Evolutionary conservation across 768 basidiomycete species (phyloP).

Genomic region (Lentinula raphanica): DNA sequence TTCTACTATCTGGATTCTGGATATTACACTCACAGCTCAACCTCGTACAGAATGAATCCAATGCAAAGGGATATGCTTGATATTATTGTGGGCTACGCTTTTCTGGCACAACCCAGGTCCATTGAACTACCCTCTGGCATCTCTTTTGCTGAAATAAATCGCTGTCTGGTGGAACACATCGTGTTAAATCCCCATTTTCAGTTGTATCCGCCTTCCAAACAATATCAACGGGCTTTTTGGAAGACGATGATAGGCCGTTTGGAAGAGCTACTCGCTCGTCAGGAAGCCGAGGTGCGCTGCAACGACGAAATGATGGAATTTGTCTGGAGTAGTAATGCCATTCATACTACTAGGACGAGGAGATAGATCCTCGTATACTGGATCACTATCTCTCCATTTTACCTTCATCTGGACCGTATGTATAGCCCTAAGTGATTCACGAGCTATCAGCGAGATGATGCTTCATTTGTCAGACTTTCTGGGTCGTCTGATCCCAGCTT

Average conservation of each 20-base stretch:
- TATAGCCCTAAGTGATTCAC: not conserved
- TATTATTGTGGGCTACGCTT: conserved; percentile 48
- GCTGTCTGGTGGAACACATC: conserved; percentile 46
- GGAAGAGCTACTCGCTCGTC: conserved; percentile 33
- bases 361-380: conserved; percentile 65
- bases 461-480: conserved; percentile 11
- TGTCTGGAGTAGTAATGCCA: not conserved
- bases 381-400: conserved; percentile 52
- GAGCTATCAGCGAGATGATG: not conserved
- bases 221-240: conserved; percentile 68
- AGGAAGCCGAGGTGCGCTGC: conserved; percentile 40
- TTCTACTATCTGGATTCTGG: too few relatives aligned
- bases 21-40: too few relatives aligned
- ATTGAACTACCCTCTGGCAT: conserved; percentile 37
- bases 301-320: not conserved
- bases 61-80: conserved; percentile 33
- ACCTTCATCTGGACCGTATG: conserved; percentile 29
- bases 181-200: conserved; percentile 49
- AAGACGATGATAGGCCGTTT: conserved; percentile 60
- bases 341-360: conserved; percentile 46
- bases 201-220: conserved; percentile 54
- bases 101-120: conserved; percentile 39
- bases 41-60: not conserved
- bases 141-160: conserved; percentile 38
- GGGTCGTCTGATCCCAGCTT: conserved; percentile 17